Evolutionary conservation across 1,284 basidiomycete species (phyloP), one percentile per base, ranked within the genome.

Genomic region (Pseudozyma pruni): DNA sequence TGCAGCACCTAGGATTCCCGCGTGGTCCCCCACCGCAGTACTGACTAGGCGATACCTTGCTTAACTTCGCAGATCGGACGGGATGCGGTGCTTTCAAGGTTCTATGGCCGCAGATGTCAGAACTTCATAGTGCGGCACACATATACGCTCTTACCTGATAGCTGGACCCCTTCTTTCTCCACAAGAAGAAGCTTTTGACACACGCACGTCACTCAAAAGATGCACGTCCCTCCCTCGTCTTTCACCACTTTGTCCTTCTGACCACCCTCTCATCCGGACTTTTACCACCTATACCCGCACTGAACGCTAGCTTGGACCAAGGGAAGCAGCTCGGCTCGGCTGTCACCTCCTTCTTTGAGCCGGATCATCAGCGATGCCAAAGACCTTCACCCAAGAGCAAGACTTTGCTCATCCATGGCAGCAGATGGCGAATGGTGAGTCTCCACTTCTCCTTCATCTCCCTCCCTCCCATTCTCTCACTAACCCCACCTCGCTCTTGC

Each of bases 11-110:
- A 89, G 88, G 88, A 89, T 89, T 89, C 88, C 88, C 88, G 85
- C 86, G 87, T 89, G 89, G 89, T 89, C 89, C 89, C 88, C 89
- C 88, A 89, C 88, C 88, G 86, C 89, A 88, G 88, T 90, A 90
- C 89, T 90, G 88, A 89, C 89, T 89, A 84, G 86, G 88, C 88
- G 87, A 88, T 87, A 89, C 88, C 87, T 86, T 86, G 87, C 86
- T 90, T 90, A 88, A 89, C 88, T 89, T 86, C 87, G 86, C 88
- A 89, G 88, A 89, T 89, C 88, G 83, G 88, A 89, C 88, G 87
- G 89, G 89, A 89, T 89, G 88, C 87, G 87, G 88, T 89, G 87
- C 86, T 89, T 89, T 89, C 88, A 86, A 85, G 86, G 87, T 88
- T 87, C 88, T 89, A 88, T 89, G 88, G 88, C 88, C 87, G 86